Base-by-base conservation (phyloP, 2,329 filamentous ascomycete species). In the Ascochyta fabae region DNA sequence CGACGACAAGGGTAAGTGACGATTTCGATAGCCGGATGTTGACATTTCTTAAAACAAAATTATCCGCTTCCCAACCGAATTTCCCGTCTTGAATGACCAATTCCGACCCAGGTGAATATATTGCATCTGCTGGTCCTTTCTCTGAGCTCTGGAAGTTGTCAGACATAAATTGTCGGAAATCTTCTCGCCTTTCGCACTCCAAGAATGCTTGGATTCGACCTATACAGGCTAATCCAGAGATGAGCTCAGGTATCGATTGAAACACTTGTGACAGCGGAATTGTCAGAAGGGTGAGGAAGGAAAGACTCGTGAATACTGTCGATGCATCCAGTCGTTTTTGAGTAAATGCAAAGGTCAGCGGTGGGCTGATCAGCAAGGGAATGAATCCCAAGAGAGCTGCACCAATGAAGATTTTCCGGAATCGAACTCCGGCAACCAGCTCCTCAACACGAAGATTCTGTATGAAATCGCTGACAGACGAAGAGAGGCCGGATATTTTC, bases 401-500 rank as follows among this genome's bases (percentile, higher is more conserved):
- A n/a, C 34, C 35, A 36, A 60, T 59, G 27, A 53, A 56, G 3
- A 61, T 49, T 3, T 29, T 27, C 2, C 62, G 62, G 12, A 33
- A 64, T 34, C 38, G 31, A 4, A 27, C 47, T 46, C 56, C 59
- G 1, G 40, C 39, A 7, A 43, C 47, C 0, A 80, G 58, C 56
- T 79, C 78, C 3, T 71, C 58, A 1, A 72, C 48, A 6, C 78
- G 71, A 22, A 78, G 53, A 1, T 52, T 56, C 48, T 79, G 75
- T 3, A 79, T 65, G 3, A 71, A 58, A 2, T 60, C 51, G 19
- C 66, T 63, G 1, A 78, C 56, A 4, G 69, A 55, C 15, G 45
- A 62, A 5, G 73, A 52, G 10, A 80, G 64, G 1, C 77, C 77
- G 1, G 72, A 71, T 41, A 79, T 75, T 50, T 76, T 78, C 16